phyloP scores from a whole-genome alignment of 805 yeast species.

The Ogataea pilisensis region DNA sequence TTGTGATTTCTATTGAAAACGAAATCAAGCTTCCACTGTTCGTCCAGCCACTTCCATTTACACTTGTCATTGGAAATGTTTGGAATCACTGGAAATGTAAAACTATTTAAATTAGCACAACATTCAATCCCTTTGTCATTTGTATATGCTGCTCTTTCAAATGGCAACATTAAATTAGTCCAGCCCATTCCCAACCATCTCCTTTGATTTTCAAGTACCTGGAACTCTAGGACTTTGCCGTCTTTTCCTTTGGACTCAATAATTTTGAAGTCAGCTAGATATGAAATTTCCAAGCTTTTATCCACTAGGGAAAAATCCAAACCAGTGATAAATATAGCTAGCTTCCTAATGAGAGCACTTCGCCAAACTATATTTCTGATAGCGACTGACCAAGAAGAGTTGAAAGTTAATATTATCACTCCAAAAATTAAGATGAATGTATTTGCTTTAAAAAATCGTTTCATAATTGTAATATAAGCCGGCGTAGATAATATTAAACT shows the following conservation, averaged over 20 bases:
- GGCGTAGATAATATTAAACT: conserved; percentile 40
- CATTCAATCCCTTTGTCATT: conserved; percentile 34
- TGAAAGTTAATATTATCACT: conserved; percentile 37
- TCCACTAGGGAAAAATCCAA: conserved; percentile 22
- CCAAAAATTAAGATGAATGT: conserved; percentile 34
- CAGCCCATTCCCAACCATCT: conserved; percentile 63
- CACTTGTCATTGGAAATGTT: conserved; percentile 35
- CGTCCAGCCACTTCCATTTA: conserved; percentile 58
- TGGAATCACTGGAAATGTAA: conserved; percentile 40
- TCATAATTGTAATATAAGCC: conserved; percentile 36
- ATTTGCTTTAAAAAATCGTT: conserved; percentile 31
- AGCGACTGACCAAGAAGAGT: conserved; percentile 46
- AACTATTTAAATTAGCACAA: conserved; percentile 30
- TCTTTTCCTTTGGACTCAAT: conserved; percentile 14
- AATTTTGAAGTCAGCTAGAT: conserved; percentile 8
- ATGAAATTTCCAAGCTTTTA: conserved; percentile 11
- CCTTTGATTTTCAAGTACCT: conserved; percentile 53
- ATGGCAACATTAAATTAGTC: conserved; percentile 46
- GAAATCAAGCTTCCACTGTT: conserved; percentile 44
- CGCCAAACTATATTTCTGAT: conserved; percentile 47
- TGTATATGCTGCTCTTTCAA: conserved; percentile 48
- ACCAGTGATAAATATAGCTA: conserved; percentile 40
- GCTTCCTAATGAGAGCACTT: conserved; percentile 38
- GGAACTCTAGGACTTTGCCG: conserved; percentile 47
- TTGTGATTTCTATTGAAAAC: conserved; percentile 35